Percentiles rank a stretch among this genome's conserved stretches.
These are phyloP conservation scores for Thalia dealbata DNA, from an alignment of 176 grass and related monocot species.

Conservation along the genomic window DNA sequence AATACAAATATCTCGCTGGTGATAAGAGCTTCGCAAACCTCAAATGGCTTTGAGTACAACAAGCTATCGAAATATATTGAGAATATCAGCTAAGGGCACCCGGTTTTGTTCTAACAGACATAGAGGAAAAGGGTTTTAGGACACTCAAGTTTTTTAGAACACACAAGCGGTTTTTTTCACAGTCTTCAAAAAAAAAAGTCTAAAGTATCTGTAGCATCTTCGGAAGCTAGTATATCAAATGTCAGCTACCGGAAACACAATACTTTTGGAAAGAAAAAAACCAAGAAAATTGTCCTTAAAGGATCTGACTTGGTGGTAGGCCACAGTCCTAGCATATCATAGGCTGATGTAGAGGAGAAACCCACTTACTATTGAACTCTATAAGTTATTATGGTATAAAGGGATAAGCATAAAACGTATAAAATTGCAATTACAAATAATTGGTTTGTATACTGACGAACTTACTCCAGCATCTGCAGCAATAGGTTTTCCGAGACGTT, in stretches of 20 bases:
- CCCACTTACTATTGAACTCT: neutral
- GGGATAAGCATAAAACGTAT: neutral
- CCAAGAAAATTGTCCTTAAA: neutral
- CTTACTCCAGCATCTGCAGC: constrained; percentile 15
- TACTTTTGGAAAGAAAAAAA: neutral
- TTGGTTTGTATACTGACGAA: neutral
- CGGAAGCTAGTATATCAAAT: neutral
- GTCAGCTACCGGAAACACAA: neutral
- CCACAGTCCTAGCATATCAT: neutral
- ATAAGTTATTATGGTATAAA: no score
- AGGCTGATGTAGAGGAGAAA: neutral
- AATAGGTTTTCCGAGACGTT: constrained; percentile 8
- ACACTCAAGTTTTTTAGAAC: neutral
- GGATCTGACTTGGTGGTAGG: neutral
- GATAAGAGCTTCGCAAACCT: neutral
- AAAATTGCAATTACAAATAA: neutral
- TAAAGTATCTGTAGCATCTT: neutral
- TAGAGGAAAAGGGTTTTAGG: neutral
- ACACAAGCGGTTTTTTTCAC: neutral
- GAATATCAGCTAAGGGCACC: no score
- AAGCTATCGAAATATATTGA: neutral
- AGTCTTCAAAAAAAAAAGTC: neutral
- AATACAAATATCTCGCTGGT: no score
- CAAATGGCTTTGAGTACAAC: neutral
- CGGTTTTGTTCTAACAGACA: no score